Percentiles rank a stretch among this genome's conserved stretches.
Evolutionary conservation across 73 alveolate species (phyloP).

Genomic region (Uronychia setigera): DNA sequence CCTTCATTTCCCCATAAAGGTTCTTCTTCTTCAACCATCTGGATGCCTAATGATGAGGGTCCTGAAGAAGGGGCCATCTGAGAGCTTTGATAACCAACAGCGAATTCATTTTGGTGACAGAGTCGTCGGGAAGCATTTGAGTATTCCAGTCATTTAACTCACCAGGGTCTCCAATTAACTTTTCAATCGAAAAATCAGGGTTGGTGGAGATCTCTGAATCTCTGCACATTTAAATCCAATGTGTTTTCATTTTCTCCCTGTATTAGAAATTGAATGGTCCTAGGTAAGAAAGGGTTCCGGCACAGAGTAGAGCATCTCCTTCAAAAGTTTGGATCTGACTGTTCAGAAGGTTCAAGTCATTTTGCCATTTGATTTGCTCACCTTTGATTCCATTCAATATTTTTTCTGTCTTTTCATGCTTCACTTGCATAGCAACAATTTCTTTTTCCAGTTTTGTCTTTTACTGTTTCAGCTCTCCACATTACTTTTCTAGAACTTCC

Average conservation of each 20-base stretch:
- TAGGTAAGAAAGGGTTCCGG: conserved; percentile 88
- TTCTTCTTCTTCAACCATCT: conserved; percentile 88
- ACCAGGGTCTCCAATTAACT: conserved; percentile 88
- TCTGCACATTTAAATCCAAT: conserved; percentile 78
- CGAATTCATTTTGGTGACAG: conserved; percentile 93
- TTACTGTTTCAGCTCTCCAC: conserved; percentile 78
- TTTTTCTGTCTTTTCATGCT: conserved; percentile 91
- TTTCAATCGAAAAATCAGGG: conserved; percentile 76
- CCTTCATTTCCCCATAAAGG: conserved; percentile 60
- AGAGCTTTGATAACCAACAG: conserved; percentile 82
- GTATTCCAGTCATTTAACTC: conserved; percentile 96
- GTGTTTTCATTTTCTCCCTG: conserved; percentile 75
- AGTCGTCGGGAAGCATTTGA: conserved; percentile 96
- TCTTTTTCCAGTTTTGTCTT: conserved; percentile 83
- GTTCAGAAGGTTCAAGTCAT: conserved; percentile 71
- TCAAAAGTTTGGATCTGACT: conserved; percentile 72
- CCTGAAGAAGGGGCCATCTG: conserved; percentile 91
- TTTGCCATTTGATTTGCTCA: conserved; percentile 94
- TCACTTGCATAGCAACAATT: conserved; percentile 76
- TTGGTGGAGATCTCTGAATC: conserved; percentile 71
- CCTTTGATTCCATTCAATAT: conserved; percentile 84
- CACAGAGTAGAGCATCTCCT: conserved; percentile 91
- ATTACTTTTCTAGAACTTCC: conserved; percentile 83
- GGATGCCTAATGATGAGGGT: conserved; percentile 94
- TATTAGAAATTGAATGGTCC: conserved; percentile 94